Evolutionary conservation across 768 basidiomycete species (phyloP).

Genomic region (Tubosaeta sp.): DNA sequence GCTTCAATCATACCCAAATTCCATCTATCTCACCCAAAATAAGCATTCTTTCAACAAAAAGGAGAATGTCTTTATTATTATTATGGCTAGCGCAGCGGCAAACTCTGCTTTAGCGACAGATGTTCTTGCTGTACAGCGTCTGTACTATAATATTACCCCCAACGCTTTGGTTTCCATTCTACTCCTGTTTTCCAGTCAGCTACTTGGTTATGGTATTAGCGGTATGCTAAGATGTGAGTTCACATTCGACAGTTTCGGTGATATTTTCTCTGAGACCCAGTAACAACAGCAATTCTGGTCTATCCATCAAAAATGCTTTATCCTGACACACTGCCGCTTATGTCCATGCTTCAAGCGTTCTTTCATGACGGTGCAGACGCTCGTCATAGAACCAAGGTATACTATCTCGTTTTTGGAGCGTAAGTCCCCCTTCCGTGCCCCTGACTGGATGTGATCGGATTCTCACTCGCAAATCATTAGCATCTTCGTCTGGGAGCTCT

Average conservation of each 20-base stretch:
- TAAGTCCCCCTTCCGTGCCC: slow-evolving; percentile 28
- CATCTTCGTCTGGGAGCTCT: slow-evolving; percentile 30
- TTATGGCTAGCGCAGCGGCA: slow-evolving; percentile 55
- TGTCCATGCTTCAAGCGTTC: slow-evolving; percentile 31
- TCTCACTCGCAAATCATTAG: slow-evolving; percentile 16
- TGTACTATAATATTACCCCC: slow-evolving; percentile 51
- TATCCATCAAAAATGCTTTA: slow-evolving; percentile 46
- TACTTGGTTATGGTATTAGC: slow-evolving; percentile 50
- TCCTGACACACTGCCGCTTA: slow-evolving; percentile 27
- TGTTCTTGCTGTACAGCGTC: slow-evolving; percentile 48
- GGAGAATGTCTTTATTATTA: slow-evolving; percentile 54
- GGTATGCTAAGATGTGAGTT: slow-evolving; percentile 46
- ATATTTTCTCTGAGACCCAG: neutral
- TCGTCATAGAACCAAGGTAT: slow-evolving; percentile 36
- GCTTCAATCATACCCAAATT: neutral
- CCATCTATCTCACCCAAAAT: neutral
- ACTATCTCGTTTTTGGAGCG: slow-evolving; percentile 19
- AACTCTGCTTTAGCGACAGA: slow-evolving; percentile 52
- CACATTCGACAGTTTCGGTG: neutral
- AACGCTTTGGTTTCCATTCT: slow-evolving; percentile 45
- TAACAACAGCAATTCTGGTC: slow-evolving; percentile 26
- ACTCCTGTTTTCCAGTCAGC: slow-evolving; percentile 33
- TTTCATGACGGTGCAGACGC: slow-evolving; percentile 39
- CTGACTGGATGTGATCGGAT: neutral
- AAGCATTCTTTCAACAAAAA: slow-evolving; percentile 58